Base-by-base conservation (phyloP, 192 early-diverging fungal genomes). In the Entophlyctis luteolus region DNA sequence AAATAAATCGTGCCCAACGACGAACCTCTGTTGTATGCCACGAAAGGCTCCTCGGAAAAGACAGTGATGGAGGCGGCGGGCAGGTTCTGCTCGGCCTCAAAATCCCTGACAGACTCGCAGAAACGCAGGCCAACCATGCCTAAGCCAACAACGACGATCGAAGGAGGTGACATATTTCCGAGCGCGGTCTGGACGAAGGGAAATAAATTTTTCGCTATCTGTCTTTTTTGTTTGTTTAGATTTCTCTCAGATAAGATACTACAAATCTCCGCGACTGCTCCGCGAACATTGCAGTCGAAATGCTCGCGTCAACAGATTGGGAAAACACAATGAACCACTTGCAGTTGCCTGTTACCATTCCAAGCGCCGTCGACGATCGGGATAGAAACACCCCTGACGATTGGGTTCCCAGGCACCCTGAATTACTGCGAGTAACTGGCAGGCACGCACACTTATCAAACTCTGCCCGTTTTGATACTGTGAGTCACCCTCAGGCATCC, bases 121-220 rank as follows among this genome's bases (percentile, higher is more conserved):
- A 88, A 84, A 0, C 76, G 74, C 35, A 89, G 60, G 2, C 78
- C 87, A 8, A 88, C 85, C 87, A 89, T 88, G 20, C 87, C 87
- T 20, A 88, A 75, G n/a, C 87, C 87, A 45, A 87, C 60, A 28
- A 88, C 75, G 20, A 85, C 81, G 18, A 89, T 49, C 46, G 8
- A n/a, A 10, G 42, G 10, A 45, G 42, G 42, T n/a, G 42, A 45
- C n/a, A n/a, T n/a, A n/a, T n/a, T n/a, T n/a, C n/a, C n/a, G n/a
- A n/a, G n/a, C n/a, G n/a, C n/a, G n/a, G n/a, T n/a, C n/a, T n/a
- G n/a, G n/a, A n/a, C n/a, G n/a, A n/a, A n/a, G n/a, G n/a, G n/a
- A n/a, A n/a, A n/a, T n/a, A n/a, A n/a, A n/a, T n/a, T n/a, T n/a
- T n/a, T n/a, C n/a, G n/a, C n/a, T n/a, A n/a, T n/a, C n/a, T n/a